Conservation (phyloP, 2,329 filamentous ascomycete genomes). For the Thelonectria blattea region DNA sequence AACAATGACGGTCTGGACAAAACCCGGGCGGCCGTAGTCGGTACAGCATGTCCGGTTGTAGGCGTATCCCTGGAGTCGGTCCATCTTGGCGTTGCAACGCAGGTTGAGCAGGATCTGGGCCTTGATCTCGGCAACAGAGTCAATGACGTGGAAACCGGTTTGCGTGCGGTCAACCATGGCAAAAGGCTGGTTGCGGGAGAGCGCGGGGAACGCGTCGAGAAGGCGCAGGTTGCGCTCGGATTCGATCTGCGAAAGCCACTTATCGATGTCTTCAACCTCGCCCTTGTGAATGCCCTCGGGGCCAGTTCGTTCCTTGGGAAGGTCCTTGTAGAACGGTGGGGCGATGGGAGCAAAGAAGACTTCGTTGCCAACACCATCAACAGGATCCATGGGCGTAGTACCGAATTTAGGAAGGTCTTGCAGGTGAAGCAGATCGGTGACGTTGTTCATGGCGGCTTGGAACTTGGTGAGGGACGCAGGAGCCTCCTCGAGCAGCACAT, state of each 20-base stretch:
- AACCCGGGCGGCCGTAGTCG: conserved; percentile 45
- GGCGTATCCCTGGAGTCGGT: conserved; percentile 44
- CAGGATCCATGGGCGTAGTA: conserved; percentile 29
- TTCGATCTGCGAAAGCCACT: conserved; percentile 21
- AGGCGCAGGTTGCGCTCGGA: conserved; percentile 29
- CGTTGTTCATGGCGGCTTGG: conserved; percentile 30
- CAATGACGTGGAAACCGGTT: conserved; percentile 42
- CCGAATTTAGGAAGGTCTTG: conserved; percentile 30
- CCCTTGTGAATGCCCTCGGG: conserved; percentile 32
- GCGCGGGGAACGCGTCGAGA: conserved; percentile 28
- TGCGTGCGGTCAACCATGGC: conserved; percentile 30
- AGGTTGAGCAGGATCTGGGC: conserved; percentile 56
- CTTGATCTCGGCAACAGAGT: conserved; percentile 40
- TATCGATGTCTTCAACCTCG: conserved; percentile 35
- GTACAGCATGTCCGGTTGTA: conserved; percentile 60
- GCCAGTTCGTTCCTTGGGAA: conserved; percentile 23
- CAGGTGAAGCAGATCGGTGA: conserved; percentile 31
- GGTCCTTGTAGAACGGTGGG: conserved; percentile 31
- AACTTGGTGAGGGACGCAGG: conserved; percentile 26
- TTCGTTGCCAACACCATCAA: conserved; percentile 38
- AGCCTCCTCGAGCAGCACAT: conserved; percentile 15
- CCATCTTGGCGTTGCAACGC: conserved; percentile 55
- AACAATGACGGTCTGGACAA: conserved; percentile 35
- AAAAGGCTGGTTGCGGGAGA: conserved; percentile 28
- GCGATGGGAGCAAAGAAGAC: conserved; percentile 40